Evolutionary conservation across 305 asterid species (phyloP), one percentile per base, ranked within the genome.

Genomic region (Fraxinus velutina): DNA sequence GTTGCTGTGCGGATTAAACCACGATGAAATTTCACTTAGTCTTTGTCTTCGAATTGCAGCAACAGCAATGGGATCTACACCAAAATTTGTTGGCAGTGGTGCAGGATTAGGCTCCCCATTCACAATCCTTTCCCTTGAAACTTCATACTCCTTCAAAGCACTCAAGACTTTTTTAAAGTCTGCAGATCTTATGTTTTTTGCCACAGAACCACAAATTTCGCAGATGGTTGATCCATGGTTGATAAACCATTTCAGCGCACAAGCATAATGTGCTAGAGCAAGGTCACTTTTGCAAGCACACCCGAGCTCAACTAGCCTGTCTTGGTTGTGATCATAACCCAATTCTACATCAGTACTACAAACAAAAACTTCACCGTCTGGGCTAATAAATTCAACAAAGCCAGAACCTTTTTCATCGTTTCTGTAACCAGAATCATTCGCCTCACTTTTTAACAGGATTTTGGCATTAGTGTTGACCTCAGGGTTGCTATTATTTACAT

Each of bases 221-320:
- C 98, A 94, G 42, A 88, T 81, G 52, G 93, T 92, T 60, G 97
- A 94, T 84, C 98, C 97, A 87, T 92, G 97, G 90, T 88, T 91
- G 84, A 94, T 86, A 84, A 94, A 93, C 98, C 98, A 94, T 90
- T 92, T 93, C 27, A 94, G 94, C n/a, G 97, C 98, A 50, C 98
- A 94, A 6, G 96, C 94, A 84, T 94, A 94, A 86, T 93, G 98
- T 57, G 94, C 94, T 75, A 93, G 84, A 73, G 96, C 96, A 87
- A 94, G 95, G 87, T 93, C 98, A 55, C 84, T 90, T 82, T 94
- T 94, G 89, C 98, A 94, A 84, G 93, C 84, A 84, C 98, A 93
- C 24, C 98, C 98, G 76, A 94, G 97, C 88, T 92, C 96, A 36
- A 91, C 21, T 15, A 94, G 85, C 82, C 84, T 82, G 86, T 91